Conservation (phyloP, 176 grass and related monocot species). For the Aechmea fasciata region DNA sequence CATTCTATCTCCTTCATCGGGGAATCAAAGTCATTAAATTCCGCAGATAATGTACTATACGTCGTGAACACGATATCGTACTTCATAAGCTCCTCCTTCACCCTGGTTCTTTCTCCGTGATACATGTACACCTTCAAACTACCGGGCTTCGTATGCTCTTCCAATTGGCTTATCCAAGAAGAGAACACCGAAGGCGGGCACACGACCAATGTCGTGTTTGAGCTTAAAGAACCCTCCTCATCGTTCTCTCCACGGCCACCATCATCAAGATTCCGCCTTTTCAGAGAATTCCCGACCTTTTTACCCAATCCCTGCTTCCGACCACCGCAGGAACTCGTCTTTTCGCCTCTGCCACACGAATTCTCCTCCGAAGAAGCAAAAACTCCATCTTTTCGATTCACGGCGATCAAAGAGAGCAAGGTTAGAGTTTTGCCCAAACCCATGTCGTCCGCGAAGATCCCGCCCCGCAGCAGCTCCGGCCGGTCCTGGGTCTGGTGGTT, state of each 20-base stretch:
- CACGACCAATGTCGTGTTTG: constrained; percentile 54
- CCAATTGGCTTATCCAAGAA: constrained; percentile 86
- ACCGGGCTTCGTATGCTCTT: constrained; percentile 57
- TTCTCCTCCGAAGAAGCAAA: background rate
- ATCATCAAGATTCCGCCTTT: constrained; percentile 39
- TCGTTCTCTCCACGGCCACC: constrained; percentile 7
- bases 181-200: constrained; percentile 82
- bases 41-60: constrained; percentile 53
- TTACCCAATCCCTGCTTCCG: constrained; percentile 8
- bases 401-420: constrained; percentile 57
- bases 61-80: constrained; percentile 78
- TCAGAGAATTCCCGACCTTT: constrained; percentile 11
- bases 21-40: constrained; percentile 45
- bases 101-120: constrained; percentile 67
- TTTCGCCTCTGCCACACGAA: background rate
- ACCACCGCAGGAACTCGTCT: background rate
- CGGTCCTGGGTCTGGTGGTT: constrained; percentile 31
- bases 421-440: constrained; percentile 92
- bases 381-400: constrained; percentile 29
- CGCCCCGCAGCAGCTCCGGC: constrained; percentile 50
- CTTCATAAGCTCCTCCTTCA: constrained; percentile 50
- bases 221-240: background rate
- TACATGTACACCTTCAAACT: constrained; percentile 80
- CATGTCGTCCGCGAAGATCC: constrained; percentile 96
- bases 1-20: constrained; percentile 72